phyloP scores from a whole-genome alignment of 2,329 filamentous ascomycete genomes.

The Aureobasidium uvarum region DNA sequence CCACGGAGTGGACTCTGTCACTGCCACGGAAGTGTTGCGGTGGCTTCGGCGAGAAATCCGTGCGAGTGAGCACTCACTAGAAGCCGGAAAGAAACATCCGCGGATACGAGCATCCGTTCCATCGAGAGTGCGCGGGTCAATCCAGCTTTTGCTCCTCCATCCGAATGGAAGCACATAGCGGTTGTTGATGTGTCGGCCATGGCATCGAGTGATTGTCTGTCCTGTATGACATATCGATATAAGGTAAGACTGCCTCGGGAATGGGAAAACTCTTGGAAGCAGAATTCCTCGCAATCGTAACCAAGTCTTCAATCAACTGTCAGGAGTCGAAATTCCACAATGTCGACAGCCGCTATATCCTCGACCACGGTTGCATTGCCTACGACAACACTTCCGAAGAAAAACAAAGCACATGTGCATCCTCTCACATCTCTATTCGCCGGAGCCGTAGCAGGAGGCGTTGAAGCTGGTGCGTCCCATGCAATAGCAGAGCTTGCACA shows the following conservation, averaged over 20 bases:
- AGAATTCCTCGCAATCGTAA: background rate
- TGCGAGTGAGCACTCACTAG: no score
- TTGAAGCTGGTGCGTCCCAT: conserved; percentile 45
- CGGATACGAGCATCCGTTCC: no score
- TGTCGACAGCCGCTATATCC: background rate
- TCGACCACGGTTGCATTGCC: background rate
- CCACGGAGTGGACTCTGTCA: background rate
- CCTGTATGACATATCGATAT: background rate
- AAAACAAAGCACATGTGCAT: conserved; percentile 43
- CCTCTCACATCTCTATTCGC: conserved; percentile 40
- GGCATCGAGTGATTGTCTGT: background rate
- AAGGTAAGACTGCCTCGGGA: background rate
- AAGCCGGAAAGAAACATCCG: no score
- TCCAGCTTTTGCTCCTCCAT: no score
- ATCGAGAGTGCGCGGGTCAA: no score
- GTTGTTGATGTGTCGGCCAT: background rate
- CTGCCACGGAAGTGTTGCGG: no score
- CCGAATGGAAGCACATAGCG: background rate
- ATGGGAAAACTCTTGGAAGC: background rate
- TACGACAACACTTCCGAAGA: background rate
- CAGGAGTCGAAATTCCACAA: background rate
- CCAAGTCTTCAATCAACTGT: background rate
- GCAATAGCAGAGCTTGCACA: background rate
- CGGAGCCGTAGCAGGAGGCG: conserved; percentile 54
- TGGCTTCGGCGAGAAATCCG: no score